Base-by-base conservation (phyloP, 495 filamentous ascomycete genomes). In the Penicillium steckii region DNA sequence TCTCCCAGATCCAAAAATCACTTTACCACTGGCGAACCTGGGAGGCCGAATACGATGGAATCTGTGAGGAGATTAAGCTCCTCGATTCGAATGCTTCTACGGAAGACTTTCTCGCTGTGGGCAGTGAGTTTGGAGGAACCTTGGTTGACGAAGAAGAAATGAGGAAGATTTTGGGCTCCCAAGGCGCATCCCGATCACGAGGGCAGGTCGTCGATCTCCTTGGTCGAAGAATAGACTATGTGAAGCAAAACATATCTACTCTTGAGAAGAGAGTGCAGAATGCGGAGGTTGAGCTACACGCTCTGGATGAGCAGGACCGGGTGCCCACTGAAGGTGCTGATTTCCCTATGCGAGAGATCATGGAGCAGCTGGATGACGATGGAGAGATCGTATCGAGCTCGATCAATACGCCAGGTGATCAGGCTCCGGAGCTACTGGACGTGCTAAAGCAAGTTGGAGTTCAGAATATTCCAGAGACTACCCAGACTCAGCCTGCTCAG, bases 341-440 rank as follows among this genome's bases (percentile, higher is more conserved):
- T 52, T 65, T 91, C 40, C 87, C 90, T 3, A 77, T 96, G 46
- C 88, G 83, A 18, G 93, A 97, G 46, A 97, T 98, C 52, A 70
- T 85, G 35, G 93, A 98, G 67, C 86, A 96, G 70, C 74, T 98
- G 40, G 94, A 98, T 65, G 93, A 96, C 17, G 85, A 96, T 15
- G 94, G 83, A 15, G 93, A 96, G 60, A 79, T 97, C 9, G 72
- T 96, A 25, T 85, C 80, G 1, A 84, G 72, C 47, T 77, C 74
- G 23, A 72, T 83, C 7, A 82, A 83, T 9, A 80, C 65, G 1
- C 82, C 89, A 0, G 83, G 82, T 17, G 79, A 87, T 38, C 69
- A 75, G 7, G 78, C 84, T 38, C 68, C 83, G 2, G 78, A 87
- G 49, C 64, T 92, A 12, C 54, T 88, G 18, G 83, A 90, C 13